phyloP scores from a whole-genome alignment of 768 basidiomycete species.

The Podaxis pistillaris region DNA sequence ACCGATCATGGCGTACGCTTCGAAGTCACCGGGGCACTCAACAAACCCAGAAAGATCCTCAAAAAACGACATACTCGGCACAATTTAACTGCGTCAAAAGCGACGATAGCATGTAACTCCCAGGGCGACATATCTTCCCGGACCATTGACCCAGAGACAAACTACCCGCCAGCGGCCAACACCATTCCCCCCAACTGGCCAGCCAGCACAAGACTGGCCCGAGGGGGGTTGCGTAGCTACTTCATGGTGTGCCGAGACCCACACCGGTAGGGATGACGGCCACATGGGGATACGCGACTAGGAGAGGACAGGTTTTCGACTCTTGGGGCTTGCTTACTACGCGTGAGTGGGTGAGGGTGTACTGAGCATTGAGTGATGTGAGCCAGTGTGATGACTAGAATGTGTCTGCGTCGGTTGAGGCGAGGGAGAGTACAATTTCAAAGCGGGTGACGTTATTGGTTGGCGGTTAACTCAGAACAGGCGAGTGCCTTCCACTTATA shows the following conservation, averaged over 20 bases:
- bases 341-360: neutral
- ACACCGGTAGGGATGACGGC: neutral
- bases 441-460: neutral
- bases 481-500: too few species aligned
- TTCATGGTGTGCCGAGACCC: neutral
- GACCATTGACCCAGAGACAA: neutral
- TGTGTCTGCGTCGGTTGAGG: too few species aligned
- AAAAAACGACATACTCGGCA: too few species aligned
- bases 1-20: too few species aligned
- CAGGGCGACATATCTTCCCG: too few species aligned
- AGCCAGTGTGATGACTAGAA: too few species aligned
- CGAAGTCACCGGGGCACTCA: too few species aligned
- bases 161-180: neutral
- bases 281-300: neutral
- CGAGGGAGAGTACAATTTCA: neutral
- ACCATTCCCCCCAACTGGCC: neutral
- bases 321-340: neutral
- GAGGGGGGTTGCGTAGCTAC: neutral
- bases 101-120: too few species aligned
- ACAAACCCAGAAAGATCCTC: too few species aligned
- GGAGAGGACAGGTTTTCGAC: neutral
- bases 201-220: neutral
- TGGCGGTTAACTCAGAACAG: too few species aligned
- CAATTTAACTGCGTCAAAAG: too few species aligned
- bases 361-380: neutral